Base-by-base conservation (phyloP, 371 early-diverging fungal genomes). In the Apophysomyces elegans region DNA sequence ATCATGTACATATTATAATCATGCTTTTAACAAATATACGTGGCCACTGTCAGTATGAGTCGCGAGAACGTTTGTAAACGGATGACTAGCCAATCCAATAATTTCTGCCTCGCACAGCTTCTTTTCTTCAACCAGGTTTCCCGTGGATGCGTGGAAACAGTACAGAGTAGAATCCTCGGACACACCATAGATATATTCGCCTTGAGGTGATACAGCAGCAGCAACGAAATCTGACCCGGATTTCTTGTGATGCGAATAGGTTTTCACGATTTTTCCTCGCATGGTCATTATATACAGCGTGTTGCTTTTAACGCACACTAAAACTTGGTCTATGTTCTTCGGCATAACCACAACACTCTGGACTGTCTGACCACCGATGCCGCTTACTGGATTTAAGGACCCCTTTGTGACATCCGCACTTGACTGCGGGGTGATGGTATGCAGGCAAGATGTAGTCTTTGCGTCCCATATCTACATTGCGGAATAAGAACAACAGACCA, bases 11-110 rank as follows among this genome's bases (percentile, higher is more conserved):
- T 50, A 50, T 26, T 50, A 21, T 50, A 7, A 21, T 66, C 64
- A 66, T 66, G 71, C 68, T 67, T 83, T 84, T 68, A 83, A 86
- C 26, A 89, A 68, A 32, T 83, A 71, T 2, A 91, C 79, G 63
- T 83, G 78, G 39, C 94, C 91, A 59, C 81, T 81, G 38, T 93
- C 93, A 37, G 84, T 84, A 62, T 86, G 85, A 1, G 84, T 71
- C 1, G 91, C 93, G 36, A 94, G 14, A 44, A 91, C 82, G 62
- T 95, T 96, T 14, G 91, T 73, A 46, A 83, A 86, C 4, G 96
- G 94, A 75, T 94, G 95, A 39, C 89, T 80, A 0, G 80, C 72
- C 9, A 93, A 68, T 5, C 91, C 91, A 70, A 92, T 89, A 0
- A 91, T 79, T 67, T 95, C 94, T 0, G 84, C 70, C 8, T 90